These are phyloP conservation scores for Saraca asoca DNA, from an alignment of 331 rosid species.

Conservation along the genomic window DNA sequence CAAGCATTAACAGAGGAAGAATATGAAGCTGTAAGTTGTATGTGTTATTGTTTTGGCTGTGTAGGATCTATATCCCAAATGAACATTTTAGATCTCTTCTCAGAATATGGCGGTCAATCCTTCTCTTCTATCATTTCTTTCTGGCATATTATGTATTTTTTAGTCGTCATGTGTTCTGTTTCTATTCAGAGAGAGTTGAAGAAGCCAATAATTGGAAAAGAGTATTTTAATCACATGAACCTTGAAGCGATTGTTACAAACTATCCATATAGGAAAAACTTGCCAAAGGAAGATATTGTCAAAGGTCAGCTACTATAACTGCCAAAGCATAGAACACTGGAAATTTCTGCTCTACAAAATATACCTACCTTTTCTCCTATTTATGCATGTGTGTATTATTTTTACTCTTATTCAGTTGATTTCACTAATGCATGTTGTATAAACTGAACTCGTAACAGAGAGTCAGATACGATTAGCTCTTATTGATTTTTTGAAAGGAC, in stretches of 20 bases:
- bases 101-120: not conserved
- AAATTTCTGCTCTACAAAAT: slow-evolving; percentile 28
- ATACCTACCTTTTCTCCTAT: slow-evolving; percentile 2
- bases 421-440: slow-evolving; percentile 39
- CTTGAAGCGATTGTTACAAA: slow-evolving; percentile 85
- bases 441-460: slow-evolving; percentile 60
- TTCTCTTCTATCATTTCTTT: slow-evolving; percentile 20
- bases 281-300: slow-evolving; percentile 73
- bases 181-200: slow-evolving; percentile 83
- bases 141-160: slow-evolving; percentile 11
- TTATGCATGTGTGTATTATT: not conserved
- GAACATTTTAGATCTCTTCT: slow-evolving; percentile 20
- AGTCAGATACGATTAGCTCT: slow-evolving; percentile 83
- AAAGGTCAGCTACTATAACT: slow-evolving; percentile 64
- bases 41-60: slow-evolving; percentile 13
- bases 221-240: slow-evolving; percentile 84
- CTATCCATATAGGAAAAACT: slow-evolving; percentile 91
- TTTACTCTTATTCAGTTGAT: slow-evolving; percentile 21
- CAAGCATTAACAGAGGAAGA: slow-evolving; percentile 89
- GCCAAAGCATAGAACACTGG: slow-evolving; percentile 17
- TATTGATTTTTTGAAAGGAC: slow-evolving; percentile 92
- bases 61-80: slow-evolving; percentile 22
- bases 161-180: slow-evolving; percentile 41
- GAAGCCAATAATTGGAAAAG: slow-evolving; percentile 90
- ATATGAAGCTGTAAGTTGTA: slow-evolving; percentile 87